phyloP scores from a whole-genome alignment of 2,329 filamentous ascomycete genomes.

The Penicillium sp. region DNA sequence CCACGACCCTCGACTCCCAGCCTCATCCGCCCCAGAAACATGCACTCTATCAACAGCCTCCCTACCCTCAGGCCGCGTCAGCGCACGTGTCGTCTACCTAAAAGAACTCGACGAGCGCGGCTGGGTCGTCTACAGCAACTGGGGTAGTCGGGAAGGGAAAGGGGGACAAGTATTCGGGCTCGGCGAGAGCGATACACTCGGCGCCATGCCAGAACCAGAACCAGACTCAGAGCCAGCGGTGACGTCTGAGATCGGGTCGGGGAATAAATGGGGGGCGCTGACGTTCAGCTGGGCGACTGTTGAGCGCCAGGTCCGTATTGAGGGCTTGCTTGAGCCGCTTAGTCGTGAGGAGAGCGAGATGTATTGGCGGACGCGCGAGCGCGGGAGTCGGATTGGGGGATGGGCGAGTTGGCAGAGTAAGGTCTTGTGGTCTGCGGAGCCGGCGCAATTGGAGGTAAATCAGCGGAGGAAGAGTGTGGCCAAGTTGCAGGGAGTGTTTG shows the following conservation, averaged over 20 bases:
- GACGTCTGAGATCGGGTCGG: constrained; percentile 13
- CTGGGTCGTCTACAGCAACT: constrained; percentile 93
- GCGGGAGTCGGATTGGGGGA: constrained; percentile 81
- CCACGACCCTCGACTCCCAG: constrained; percentile 60
- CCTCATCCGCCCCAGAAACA: constrained; percentile 77
- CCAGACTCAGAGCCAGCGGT: constrained; percentile 34
- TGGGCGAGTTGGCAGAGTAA: constrained; percentile 90
- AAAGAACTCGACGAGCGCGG: constrained; percentile 84
- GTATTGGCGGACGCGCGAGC: constrained; percentile 64
- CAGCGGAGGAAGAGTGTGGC: constrained; percentile 26
- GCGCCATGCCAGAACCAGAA: constrained; percentile 62
- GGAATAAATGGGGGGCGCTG: constrained; percentile 74
- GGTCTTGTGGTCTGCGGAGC: constrained; percentile 55
- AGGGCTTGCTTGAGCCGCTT: constrained; percentile 70
- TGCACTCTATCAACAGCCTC: constrained; percentile 81
- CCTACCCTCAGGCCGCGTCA: constrained; percentile 80
- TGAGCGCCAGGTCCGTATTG: constrained; percentile 87
- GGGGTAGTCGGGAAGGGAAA: constrained; percentile 63
- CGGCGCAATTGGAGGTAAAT: constrained; percentile 21
- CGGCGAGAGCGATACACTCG: constrained; percentile 31
- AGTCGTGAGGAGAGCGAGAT: constrained; percentile 66
- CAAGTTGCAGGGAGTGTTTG: constrained; percentile 16
- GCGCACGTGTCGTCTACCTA: constrained; percentile 83
- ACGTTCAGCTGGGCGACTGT: constrained; percentile 87
- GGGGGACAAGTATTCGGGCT: constrained; percentile 38